phyloP scores from a whole-genome alignment of 805 yeast species.

The Myxozyma neglecta region DNA sequence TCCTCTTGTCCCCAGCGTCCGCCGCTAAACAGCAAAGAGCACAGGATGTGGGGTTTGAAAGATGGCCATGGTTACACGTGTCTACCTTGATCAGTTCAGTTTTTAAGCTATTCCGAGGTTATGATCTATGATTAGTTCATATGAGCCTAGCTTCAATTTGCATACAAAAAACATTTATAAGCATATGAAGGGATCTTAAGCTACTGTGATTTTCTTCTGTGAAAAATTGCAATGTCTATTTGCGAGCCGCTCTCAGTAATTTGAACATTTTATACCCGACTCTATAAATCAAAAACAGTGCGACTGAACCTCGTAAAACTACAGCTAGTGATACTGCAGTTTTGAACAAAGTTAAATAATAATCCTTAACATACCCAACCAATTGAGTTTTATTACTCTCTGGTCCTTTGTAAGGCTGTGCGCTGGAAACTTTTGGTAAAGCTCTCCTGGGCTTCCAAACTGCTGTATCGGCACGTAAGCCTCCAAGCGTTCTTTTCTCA shows the following conservation, averaged over 20 bases:
- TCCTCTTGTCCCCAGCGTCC: too few species aligned
- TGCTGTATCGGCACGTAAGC: slow-evolving; percentile 2
- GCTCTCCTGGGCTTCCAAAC: slow-evolving; percentile 2
- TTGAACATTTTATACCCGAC: neutral
- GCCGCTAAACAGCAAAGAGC: too few species aligned
- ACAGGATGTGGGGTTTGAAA: too few species aligned
- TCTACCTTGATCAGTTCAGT: too few species aligned
- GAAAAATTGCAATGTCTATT: too few species aligned
- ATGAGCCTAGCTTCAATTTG: too few species aligned
- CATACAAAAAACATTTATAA: too few species aligned
- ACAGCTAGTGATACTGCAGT: slow-evolving; percentile 1
- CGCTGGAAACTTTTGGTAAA: neutral
- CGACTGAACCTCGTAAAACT: neutral
- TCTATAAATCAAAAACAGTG: neutral
- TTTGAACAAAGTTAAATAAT: slow-evolving; percentile 1
- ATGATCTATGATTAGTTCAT: too few species aligned
- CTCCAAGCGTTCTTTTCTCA: neutral
- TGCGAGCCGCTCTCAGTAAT: neutral
- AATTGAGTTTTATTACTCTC: neutral
- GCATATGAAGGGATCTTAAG: too few species aligned
- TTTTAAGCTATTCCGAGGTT: too few species aligned
- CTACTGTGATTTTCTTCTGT: too few species aligned
- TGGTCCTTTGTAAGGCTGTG: neutral
- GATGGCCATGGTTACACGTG: too few species aligned
- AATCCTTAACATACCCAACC: slow-evolving; percentile 5